These are phyloP conservation scores for Tilletia setariae DNA, from an alignment of 1,284 basidiomycete species.

Conservation along the genomic window DNA sequence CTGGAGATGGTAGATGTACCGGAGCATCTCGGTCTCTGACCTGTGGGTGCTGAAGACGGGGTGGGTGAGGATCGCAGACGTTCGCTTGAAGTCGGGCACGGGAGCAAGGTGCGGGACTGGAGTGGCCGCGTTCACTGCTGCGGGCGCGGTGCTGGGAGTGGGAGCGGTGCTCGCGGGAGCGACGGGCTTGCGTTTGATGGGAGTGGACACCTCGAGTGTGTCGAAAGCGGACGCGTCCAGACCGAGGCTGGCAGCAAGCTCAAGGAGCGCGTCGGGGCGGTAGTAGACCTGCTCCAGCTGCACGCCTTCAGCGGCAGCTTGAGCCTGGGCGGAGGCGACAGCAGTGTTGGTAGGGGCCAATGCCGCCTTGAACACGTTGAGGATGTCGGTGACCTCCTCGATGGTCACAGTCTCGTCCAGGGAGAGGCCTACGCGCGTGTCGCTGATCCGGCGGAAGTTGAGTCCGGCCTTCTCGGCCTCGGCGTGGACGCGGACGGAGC, in stretches of 20 bases:
- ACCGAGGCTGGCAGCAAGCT: slow-evolving; percentile 33
- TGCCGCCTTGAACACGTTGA: slow-evolving; percentile 69
- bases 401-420: slow-evolving; percentile 82
- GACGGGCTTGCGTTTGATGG: slow-evolving; percentile 21
- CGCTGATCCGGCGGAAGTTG: slow-evolving; percentile 80
- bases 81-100: slow-evolving; percentile 63
- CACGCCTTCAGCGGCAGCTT: slow-evolving; percentile 20
- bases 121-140: slow-evolving; percentile 22
- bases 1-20: slow-evolving; percentile 82
- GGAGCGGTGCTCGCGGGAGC: background rate
- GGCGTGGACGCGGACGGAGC: slow-evolving; percentile 68
- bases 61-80: slow-evolving; percentile 75
- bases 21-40: slow-evolving; percentile 95
- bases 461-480: slow-evolving; percentile 68
- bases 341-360: slow-evolving; percentile 54
- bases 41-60: slow-evolving; percentile 85
- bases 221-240: slow-evolving; percentile 37
- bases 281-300: slow-evolving; percentile 22
- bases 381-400: slow-evolving; percentile 65
- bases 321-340: slow-evolving; percentile 29
- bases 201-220: slow-evolving; percentile 33
- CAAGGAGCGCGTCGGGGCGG: slow-evolving; percentile 37
- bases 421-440: slow-evolving; percentile 76
- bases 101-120: slow-evolving; percentile 29
- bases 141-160: slow-evolving; percentile 17